phyloP scores from a whole-genome alignment of 176 grass and related monocot species.

The Lolium multiflorum region DNA sequence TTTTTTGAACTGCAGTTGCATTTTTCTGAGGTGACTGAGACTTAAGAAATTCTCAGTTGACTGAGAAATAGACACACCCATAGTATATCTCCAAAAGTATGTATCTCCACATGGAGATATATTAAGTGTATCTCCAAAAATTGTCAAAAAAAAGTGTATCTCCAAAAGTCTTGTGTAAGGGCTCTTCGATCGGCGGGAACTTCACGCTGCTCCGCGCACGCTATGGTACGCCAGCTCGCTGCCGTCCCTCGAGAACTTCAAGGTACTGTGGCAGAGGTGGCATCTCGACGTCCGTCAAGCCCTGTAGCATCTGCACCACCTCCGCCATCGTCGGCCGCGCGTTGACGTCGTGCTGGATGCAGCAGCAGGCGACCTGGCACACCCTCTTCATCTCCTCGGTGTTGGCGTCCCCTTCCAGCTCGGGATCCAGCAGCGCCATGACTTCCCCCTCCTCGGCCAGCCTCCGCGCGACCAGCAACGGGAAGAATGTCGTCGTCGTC shows the following conservation, averaged over 20 bases:
- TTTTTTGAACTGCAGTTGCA: no score
- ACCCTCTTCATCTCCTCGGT: slow-evolving; percentile 35
- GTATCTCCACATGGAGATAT: no score
- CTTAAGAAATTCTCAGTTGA: no score
- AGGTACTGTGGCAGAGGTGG: slow-evolving; percentile 54
- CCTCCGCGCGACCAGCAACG: slow-evolving; percentile 35
- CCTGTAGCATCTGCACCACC: slow-evolving; percentile 49
- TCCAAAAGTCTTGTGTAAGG: no score
- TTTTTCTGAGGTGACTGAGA: no score
- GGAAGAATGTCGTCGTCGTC: slow-evolving; percentile 42
- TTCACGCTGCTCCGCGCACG: background rate
- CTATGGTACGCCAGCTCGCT: background rate
- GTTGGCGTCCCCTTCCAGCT: slow-evolving; percentile 23
- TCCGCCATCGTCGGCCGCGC: slow-evolving; percentile 49
- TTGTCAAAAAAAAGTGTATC: no score
- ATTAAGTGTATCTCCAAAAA: no score
- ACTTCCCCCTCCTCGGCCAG: slow-evolving; percentile 26
- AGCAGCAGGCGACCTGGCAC: slow-evolving; percentile 64
- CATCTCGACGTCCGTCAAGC: slow-evolving; percentile 37
- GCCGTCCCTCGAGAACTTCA: slow-evolving; percentile 34
- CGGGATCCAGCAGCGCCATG: slow-evolving; percentile 34
- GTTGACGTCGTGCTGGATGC: slow-evolving; percentile 45
- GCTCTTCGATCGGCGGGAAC: no score
- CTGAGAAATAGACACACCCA: no score
- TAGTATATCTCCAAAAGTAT: no score